Percentiles rank a stretch among this genome's conserved stretches.
Conservation (phyloP, 2,329 filamentous ascomycete genomes). For the Cladosporium sp. region DNA sequence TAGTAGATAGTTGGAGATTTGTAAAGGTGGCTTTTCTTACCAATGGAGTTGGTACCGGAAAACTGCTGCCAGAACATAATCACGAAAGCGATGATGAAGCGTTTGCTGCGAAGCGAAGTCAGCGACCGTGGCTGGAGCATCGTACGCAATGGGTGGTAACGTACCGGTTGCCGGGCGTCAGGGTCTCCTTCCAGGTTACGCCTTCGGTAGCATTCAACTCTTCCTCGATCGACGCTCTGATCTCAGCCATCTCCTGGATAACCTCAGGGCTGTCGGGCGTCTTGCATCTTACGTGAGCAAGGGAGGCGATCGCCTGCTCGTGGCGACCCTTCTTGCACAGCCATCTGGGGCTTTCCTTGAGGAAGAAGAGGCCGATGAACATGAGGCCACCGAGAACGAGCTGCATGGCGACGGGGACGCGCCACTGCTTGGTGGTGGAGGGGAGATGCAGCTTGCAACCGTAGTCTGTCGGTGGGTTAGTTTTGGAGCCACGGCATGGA, state of each 20-base stretch:
- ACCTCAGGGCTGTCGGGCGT: slow-evolving; percentile 17
- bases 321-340: slow-evolving; percentile 42
- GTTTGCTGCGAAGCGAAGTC: background rate
- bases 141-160: background rate
- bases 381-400: slow-evolving; percentile 54
- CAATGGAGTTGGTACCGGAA: slow-evolving; percentile 12
- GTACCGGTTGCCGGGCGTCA: slow-evolving; percentile 12
- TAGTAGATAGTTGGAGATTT: background rate
- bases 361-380: slow-evolving; percentile 36
- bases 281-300: slow-evolving; percentile 50
- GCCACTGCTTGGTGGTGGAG: slow-evolving; percentile 16
- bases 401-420: slow-evolving; percentile 59
- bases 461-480: slow-evolving; percentile 14
- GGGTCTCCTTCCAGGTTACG: slow-evolving; percentile 36
- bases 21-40: slow-evolving; percentile 22
- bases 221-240: slow-evolving; percentile 37
- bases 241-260: slow-evolving; percentile 33
- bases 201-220: slow-evolving; percentile 36
- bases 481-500: no score
- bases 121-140: slow-evolving; percentile 11
- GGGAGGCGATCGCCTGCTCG: slow-evolving; percentile 47
- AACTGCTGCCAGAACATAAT: slow-evolving; percentile 17
- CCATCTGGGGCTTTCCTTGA: slow-evolving; percentile 30
- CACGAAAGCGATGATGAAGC: slow-evolving; percentile 16
- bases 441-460: slow-evolving; percentile 10